phyloP scores from a whole-genome alignment of 371 early-diverging fungal species.

The Zychaea mexicana region DNA sequence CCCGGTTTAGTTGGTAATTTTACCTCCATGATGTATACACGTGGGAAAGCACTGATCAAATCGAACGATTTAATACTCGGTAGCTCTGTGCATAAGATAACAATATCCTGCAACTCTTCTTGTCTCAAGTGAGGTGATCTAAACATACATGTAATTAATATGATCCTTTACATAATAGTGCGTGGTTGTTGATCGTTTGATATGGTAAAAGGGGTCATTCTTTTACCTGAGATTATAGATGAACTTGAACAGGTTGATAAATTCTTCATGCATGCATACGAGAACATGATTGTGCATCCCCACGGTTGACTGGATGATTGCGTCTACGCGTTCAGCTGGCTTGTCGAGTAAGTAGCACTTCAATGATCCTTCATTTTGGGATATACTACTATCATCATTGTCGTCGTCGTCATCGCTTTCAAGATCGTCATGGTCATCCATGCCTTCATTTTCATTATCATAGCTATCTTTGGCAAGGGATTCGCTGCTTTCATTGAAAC shows the following conservation, averaged over 20 bases:
- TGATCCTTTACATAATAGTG: neutral
- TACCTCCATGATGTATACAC: constrained; percentile 56
- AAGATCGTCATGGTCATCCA: constrained; percentile 6
- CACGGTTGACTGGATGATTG: constrained; percentile 33
- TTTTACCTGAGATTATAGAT: constrained; percentile 45
- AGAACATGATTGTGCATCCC: constrained; percentile 40
- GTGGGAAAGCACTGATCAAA: constrained; percentile 49
- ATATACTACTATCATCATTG: neutral
- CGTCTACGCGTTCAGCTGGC: constrained; percentile 34
- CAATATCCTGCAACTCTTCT: constrained; percentile 54
- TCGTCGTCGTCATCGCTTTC: neutral
- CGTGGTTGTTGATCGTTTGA: too few relatives aligned
- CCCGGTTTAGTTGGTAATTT: neutral
- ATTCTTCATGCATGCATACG: constrained; percentile 48
- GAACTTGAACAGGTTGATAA: constrained; percentile 49
- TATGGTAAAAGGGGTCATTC: neutral
- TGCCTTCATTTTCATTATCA: neutral
- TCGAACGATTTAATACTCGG: constrained; percentile 48
- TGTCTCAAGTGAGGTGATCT: constrained; percentile 39
- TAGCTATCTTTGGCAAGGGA: neutral
- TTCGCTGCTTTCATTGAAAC: neutral
- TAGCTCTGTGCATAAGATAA: constrained; percentile 46
- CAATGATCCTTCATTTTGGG: constrained; percentile 29
- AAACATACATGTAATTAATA: neutral
- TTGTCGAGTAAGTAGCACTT: constrained; percentile 48